Evolutionary conservation across 805 yeast genomes (phyloP).

Genomic region (Blastobotrys peoriensis): DNA sequence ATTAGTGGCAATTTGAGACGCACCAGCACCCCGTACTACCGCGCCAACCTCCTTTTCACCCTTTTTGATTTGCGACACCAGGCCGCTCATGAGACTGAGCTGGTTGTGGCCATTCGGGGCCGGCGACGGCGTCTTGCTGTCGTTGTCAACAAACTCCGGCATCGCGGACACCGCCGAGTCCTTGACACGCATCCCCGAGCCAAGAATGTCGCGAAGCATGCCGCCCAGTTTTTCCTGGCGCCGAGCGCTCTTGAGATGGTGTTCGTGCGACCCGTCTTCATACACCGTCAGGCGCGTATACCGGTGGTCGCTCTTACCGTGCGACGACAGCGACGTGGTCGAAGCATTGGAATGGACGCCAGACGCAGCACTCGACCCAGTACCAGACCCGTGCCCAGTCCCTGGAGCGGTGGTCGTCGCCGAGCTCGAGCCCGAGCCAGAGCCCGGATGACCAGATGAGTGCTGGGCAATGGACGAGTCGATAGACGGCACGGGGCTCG

Average conservation of each 20-base stretch:
- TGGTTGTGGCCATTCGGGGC: slow-evolving; percentile 11
- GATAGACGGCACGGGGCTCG: slow-evolving; percentile 5
- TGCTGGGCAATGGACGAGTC: not conserved
- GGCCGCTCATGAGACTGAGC: slow-evolving; percentile 30
- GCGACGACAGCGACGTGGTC: not conserved
- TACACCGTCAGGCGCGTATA: slow-evolving; percentile 20
- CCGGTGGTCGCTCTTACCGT: not conserved
- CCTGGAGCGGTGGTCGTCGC: slow-evolving; percentile 1
- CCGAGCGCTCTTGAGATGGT: slow-evolving; percentile 61
- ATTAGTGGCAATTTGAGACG: slow-evolving; percentile 3
- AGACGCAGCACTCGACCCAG: no score
- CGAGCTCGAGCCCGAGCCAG: not conserved
- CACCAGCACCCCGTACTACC: slow-evolving; percentile 24
- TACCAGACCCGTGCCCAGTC: not conserved
- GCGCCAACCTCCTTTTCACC: slow-evolving; percentile 31
- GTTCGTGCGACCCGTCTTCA: slow-evolving; percentile 69
- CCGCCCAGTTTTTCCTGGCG: slow-evolving; percentile 37
- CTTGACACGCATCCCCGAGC: slow-evolving; percentile 35
- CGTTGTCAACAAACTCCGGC: slow-evolving; percentile 17
- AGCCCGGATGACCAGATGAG: not conserved
- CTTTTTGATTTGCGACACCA: slow-evolving; percentile 28
- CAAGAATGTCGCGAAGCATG: slow-evolving; percentile 51
- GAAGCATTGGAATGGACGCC: not conserved
- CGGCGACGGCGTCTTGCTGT: not conserved
- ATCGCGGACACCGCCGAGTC: slow-evolving; percentile 25